Evolutionary conservation across 441 rosid genomes (phyloP).

Genomic region (Caryocar brasiliense): DNA sequence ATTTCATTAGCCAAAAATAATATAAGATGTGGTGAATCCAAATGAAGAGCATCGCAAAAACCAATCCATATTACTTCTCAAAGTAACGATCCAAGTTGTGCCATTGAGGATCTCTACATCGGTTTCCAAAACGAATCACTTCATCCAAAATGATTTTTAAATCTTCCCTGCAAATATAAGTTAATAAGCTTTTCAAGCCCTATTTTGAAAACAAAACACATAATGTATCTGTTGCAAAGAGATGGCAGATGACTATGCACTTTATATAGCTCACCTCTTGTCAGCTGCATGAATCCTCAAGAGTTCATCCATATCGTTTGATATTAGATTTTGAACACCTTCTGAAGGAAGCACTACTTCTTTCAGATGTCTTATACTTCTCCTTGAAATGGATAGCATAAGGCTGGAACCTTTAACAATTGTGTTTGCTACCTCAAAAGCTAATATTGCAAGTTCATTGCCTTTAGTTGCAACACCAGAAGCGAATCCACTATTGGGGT

Average conservation of each 20-base stretch:
- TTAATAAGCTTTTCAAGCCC: no score
- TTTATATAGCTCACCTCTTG: conserved; percentile 72
- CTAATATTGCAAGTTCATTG: conserved; percentile 65
- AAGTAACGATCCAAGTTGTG: conserved; percentile 94
- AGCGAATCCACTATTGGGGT: conserved; percentile 55
- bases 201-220: background rate
- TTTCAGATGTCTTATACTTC: conserved; percentile 58
- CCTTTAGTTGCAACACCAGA: conserved; percentile 82
- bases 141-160: conserved; percentile 81
- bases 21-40: background rate
- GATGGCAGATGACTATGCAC: no score
- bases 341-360: conserved; percentile 81
- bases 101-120: conserved; percentile 99
- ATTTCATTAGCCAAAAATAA: background rate
- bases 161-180: conserved; percentile 58
- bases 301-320: conserved; percentile 82
- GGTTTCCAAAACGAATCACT: conserved; percentile 97
- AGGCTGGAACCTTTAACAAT: conserved; percentile 87
- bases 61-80: conserved; percentile 54
- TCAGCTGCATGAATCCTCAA: conserved; percentile 72
- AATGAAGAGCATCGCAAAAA: conserved; percentile 10
- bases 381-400: conserved; percentile 80
- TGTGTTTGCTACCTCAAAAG: conserved; percentile 97
- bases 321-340: conserved; percentile 78
- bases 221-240: no score